Base-by-base conservation (phyloP, 2,329 filamentous ascomycete genomes). In the Hymenoscyphus repandus region DNA sequence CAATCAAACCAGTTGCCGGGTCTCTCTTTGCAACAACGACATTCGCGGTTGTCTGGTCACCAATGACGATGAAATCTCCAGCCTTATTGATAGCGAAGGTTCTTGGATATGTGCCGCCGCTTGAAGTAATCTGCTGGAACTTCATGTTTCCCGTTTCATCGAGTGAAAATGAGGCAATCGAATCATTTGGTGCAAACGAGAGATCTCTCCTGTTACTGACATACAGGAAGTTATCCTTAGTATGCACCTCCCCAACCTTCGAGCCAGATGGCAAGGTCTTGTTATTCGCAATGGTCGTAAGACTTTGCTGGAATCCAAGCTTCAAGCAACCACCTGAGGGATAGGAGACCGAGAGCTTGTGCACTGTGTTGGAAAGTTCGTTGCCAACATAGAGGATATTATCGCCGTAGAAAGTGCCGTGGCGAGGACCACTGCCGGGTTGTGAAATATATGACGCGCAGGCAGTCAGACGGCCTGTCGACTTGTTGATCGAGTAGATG, bases 121-220 rank as follows among this genome's bases (percentile, higher is more conserved):
- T 69, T 7, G 72, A 70, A 37, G 67, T 69, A 5, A 75, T 64
- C 39, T 71, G 64, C 10, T 67, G 60, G 51, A 73, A 73, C 0
- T 55, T 60, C 18, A 76, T 60, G 7, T 58, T 64, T 13, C 72
- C 73, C 18, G 69, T 61, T 4, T 58, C 37, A 17, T 62, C 49
- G 27, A 72, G 55, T 6, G 59, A 52, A 54, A 70, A 73, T 2
- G 72, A 71, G 0, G 69, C 62, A 15, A 78, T 60, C 0, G 71
- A 71, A 62, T 78, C 74, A 38, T 78, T 72, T 41, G 74, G 65
- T 2, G 69, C 57, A 64, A 82, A 84, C 1, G 77, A 72, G 53
- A 76, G 70, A 63, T 83, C 80, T 55, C 79, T 77, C 50, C 83
- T 76, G 70, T 86, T 86, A 13, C 77, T 76, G 7, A 76, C 76